Conservation (phyloP, 129 eudicot genomes). For the Chrysanthemum lavandulifolium region DNA sequence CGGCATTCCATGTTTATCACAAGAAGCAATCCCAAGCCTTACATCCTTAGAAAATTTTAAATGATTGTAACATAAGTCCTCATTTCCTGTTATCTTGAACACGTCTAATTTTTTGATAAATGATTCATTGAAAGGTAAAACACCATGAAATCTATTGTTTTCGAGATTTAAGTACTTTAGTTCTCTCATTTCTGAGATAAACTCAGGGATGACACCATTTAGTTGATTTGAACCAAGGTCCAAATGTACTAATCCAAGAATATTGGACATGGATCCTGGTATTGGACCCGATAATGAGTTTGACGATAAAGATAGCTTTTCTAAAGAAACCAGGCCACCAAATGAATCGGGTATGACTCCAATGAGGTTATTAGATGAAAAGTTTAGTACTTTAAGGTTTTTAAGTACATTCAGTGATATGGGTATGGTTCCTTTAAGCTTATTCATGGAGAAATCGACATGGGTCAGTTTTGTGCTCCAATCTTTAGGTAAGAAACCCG, state of each 20-base stretch:
- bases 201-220: slow-evolving; percentile 65
- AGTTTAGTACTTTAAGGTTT: slow-evolving; percentile 50
- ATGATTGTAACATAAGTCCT: slow-evolving; percentile 72
- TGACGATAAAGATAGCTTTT: slow-evolving; percentile 58
- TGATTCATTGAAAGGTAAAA: slow-evolving; percentile 75
- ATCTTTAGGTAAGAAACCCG: slow-evolving; percentile 66
- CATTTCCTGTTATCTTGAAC: slow-evolving; percentile 69
- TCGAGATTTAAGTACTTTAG: slow-evolving; percentile 79
- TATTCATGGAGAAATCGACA: slow-evolving; percentile 67
- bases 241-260: slow-evolving; percentile 50
- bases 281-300: slow-evolving; percentile 74
- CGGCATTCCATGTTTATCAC: slow-evolving; percentile 89
- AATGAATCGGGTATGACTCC: slow-evolving; percentile 69
- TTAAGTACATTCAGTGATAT: slow-evolving; percentile 51
- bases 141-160: slow-evolving; percentile 75
- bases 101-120: slow-evolving; percentile 61
- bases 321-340: slow-evolving; percentile 53
- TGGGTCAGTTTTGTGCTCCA: slow-evolving; percentile 65
- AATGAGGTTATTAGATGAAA: slow-evolving; percentile 62
- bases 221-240: slow-evolving; percentile 76
- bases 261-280: slow-evolving; percentile 56
- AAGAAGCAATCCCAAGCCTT: slow-evolving; percentile 77
- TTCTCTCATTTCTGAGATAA: slow-evolving; percentile 58
- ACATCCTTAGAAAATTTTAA: slow-evolving; percentile 45
- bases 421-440: slow-evolving; percentile 71